Base-by-base conservation (phyloP, 1,284 basidiomycete genomes). In the Ceratobasidium theobromae region DNA sequence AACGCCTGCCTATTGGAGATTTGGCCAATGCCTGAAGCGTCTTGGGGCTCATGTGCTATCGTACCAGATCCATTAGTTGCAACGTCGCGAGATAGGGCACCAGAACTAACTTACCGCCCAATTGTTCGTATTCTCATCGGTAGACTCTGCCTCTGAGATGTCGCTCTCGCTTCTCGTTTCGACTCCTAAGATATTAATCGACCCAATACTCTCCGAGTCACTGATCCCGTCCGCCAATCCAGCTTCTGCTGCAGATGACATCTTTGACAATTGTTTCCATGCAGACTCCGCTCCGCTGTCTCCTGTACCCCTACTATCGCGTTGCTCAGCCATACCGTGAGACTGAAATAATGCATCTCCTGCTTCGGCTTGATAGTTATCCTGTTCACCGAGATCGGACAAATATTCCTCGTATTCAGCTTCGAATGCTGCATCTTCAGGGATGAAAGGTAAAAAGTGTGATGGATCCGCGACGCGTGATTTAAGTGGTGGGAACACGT, bases 21-120 rank as follows among this genome's bases (percentile, higher is more conserved):
- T 93, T 92, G 0, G 93, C 90, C 51, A 96, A 80, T 18, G 92
- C 89, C 25, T 91, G 89, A 84, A 96, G 89, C 1, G 93, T 95
- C 76, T 91, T 91, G 1, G 93, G 92, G 69, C 93, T 95, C 88
- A 96, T 91, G 73, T 95, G 93, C 93, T 95, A 71, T 4, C n/a
- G 35, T 52, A 4, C n/a, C 5, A 18, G 28, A 35, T 45, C 4
- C 16, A n/a, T 38, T 12, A 60, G 41, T 27, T 18, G 5, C 11
- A 53, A 21, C 3, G 8, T 23, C 23, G 16, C 28, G 5, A 46
- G 45, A 54, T 55, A 67, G 53, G 12, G 12, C 2, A 48, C 38
- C 38, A 33, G 60, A 45, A 67, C 23, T 8, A 32, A 73, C 88
- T 75, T 70, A 93, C 93, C 88, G 94, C 93, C 93, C 93, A 96